Base-by-base conservation (phyloP, 2,329 filamentous ascomycete genomes). In the Penicillium sp. region DNA sequence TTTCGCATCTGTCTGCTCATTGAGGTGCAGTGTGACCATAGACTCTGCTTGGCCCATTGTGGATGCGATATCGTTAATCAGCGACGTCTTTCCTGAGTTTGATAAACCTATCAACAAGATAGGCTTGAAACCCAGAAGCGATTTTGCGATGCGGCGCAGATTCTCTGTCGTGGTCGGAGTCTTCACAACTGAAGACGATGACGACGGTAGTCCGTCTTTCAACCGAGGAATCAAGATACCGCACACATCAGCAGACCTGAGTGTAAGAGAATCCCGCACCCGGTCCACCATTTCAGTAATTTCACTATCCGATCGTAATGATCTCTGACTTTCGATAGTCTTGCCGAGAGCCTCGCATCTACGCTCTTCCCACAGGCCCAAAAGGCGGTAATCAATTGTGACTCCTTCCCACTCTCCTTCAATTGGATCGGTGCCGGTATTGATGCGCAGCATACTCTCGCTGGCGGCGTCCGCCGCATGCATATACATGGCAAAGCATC, bases 1-100 rank as follows among this genome's bases (percentile, higher is more conserved):
- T 74, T 99, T 99, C 0, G 93, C 92, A 74, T 99, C 94, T 2
- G 92, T 97, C 73, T 99, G 95, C 74, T 97, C 94, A 70, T 99
- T 99, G 31, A 99, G 80, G 73, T 99, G 93, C 27, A 99, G 81
- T 3, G 93, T 97, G 50, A 99, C 89, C 86, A 99, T 92, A 56
- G 84, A 85, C 6, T 87, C 83, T 22, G 89, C 84, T 74, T 90
- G 90, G 58, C 89, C 89, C 53, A 97, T 83, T 63, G 88, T 84
- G 65, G 84, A 85, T 23, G 93, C 92, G 57, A 93, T 83, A 70
- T 97, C 88, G 61, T 90, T 89, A 14, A 95, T 85, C 20, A 96
- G 75, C 0, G 90, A 86, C 0, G 94, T 97, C 78, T 99, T 99
- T 49, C 94, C 94, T 29, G 89, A 89, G 20, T 95, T 93, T 7